Evolutionary conservation across 768 basidiomycete species (phyloP).

Genomic region (Tulasnella sp.): DNA sequence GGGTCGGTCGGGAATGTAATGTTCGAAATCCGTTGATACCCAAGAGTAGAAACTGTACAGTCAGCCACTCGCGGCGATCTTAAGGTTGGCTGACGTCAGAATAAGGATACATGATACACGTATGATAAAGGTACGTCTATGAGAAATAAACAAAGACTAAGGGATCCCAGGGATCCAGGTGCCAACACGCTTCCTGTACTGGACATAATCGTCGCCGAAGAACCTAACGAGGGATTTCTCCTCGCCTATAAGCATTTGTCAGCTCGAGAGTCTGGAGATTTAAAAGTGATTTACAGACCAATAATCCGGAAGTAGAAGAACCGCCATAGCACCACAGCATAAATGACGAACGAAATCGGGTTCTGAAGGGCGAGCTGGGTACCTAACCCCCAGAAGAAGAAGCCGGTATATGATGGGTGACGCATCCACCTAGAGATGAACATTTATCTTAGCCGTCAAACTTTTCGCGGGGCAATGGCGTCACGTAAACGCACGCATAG

Average conservation of each 20-base stretch:
- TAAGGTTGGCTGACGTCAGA: too few relatives aligned
- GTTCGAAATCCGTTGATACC: too few relatives aligned
- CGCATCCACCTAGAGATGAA: slow-evolving; percentile 54
- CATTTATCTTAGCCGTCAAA: too few relatives aligned
- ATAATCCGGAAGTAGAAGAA: slow-evolving; percentile 79
- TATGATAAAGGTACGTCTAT: too few relatives aligned
- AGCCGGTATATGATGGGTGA: slow-evolving; percentile 94
- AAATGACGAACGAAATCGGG: slow-evolving; percentile 57
- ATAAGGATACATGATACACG: too few relatives aligned
- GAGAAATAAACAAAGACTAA: slow-evolving; percentile 24
- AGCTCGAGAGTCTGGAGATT: background rate
- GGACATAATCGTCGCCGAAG: slow-evolving; percentile 79
- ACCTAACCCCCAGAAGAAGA: slow-evolving; percentile 96
- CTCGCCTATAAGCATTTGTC: slow-evolving; percentile 45
- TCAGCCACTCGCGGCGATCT: too few relatives aligned
- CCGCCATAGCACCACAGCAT: slow-evolving; percentile 58
- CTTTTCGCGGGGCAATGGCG: background rate
- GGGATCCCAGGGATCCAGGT: slow-evolving; percentile 82
- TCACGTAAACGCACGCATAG: slow-evolving; percentile 55
- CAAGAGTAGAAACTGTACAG: too few relatives aligned
- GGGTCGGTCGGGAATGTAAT: too few relatives aligned
- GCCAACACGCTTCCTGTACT: slow-evolving; percentile 67
- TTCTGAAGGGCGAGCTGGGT: slow-evolving; percentile 91
- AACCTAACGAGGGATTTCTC: slow-evolving; percentile 70
- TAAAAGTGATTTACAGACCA: slow-evolving; percentile 41